phyloP scores from a whole-genome alignment of 2,329 filamentous ascomycete genomes.

The Graphiopsis chlorocephala region DNA sequence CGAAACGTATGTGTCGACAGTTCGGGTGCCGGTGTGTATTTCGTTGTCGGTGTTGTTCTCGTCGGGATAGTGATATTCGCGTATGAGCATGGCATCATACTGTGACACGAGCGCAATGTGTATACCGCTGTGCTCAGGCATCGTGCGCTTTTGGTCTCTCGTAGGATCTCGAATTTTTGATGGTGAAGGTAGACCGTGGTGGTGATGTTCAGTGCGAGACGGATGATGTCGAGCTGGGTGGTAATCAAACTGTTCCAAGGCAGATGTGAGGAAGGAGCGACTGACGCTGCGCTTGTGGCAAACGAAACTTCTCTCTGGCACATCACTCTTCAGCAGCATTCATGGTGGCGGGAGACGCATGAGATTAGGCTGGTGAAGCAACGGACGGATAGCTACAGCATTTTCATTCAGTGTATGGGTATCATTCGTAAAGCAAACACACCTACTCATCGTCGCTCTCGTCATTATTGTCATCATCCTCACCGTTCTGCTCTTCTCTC shows the following conservation, averaged over 20 bases:
- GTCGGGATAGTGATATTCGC: conserved; percentile 23
- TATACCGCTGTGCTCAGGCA: conserved; percentile 39
- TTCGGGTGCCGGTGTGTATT: neutral
- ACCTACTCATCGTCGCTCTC: conserved; percentile 18
- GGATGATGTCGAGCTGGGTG: neutral
- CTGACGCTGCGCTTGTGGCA: neutral
- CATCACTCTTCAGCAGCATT: neutral
- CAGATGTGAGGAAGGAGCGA: neutral
- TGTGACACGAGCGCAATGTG: conserved; percentile 42
- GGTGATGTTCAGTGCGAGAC: neutral
- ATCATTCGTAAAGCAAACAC: conserved; percentile 8
- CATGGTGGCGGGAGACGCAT: neutral
- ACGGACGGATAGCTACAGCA: neutral
- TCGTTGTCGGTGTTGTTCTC: neutral
- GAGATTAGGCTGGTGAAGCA: neutral
- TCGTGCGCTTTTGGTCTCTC: conserved; percentile 16
- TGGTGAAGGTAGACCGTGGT: neutral
- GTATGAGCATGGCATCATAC: conserved; percentile 34
- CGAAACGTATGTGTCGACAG: conserved; percentile 34
- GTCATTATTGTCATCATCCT: conserved; percentile 20
- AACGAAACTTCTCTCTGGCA: neutral
- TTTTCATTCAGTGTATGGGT: conserved; percentile 5
- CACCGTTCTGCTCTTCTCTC: conserved; percentile 18
- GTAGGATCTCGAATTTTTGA: neutral
- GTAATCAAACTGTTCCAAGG: neutral